phyloP scores from a whole-genome alignment of 1,284 basidiomycete species.

The Stereum hirsutum region DNA sequence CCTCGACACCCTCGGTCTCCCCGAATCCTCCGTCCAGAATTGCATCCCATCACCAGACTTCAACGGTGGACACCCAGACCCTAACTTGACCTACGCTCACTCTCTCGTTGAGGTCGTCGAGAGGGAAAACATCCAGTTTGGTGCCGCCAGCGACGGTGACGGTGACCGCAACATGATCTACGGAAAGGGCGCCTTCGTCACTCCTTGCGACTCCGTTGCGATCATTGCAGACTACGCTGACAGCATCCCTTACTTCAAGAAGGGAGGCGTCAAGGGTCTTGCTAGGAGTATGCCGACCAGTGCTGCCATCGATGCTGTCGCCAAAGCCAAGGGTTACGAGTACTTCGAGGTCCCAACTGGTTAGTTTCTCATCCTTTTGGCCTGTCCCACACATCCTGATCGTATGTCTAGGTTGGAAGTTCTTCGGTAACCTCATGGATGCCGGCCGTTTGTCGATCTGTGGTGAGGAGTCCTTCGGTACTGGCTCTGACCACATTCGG shows the following conservation, averaged over 20 bases:
- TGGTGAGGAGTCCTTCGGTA: constrained; percentile 98
- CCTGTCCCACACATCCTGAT: too few relatives aligned
- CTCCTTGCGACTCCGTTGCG: constrained; percentile 94
- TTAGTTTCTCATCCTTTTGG: constrained; percentile 24
- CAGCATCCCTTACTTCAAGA: constrained; percentile 94
- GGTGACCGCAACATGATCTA: constrained; percentile 99
- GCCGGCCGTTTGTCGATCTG: constrained; percentile 96
- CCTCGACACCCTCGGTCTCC: constrained; percentile 76
- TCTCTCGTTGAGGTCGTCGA: constrained; percentile 91
- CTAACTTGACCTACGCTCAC: constrained; percentile 97
- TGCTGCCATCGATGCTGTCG: constrained; percentile 95
- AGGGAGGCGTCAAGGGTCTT: constrained; percentile 86
- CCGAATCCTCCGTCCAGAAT: constrained; percentile 82
- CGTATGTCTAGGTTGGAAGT: constrained; percentile 80
- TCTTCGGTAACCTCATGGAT: constrained; percentile 99
- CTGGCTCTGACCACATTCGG: constrained; percentile 98
- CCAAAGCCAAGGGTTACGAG: constrained; percentile 89
- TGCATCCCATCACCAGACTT: constrained; percentile 90
- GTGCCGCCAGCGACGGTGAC: constrained; percentile 95
- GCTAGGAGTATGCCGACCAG: constrained; percentile 97
- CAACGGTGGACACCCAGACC: constrained; percentile 95
- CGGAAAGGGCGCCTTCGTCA: constrained; percentile 96
- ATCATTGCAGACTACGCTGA: constrained; percentile 99
- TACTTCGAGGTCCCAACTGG: constrained; percentile 96
- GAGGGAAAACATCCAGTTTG: constrained; percentile 80